Conservation (phyloP, 129 eudicot species). For the Deinandra increscens region DNA sequence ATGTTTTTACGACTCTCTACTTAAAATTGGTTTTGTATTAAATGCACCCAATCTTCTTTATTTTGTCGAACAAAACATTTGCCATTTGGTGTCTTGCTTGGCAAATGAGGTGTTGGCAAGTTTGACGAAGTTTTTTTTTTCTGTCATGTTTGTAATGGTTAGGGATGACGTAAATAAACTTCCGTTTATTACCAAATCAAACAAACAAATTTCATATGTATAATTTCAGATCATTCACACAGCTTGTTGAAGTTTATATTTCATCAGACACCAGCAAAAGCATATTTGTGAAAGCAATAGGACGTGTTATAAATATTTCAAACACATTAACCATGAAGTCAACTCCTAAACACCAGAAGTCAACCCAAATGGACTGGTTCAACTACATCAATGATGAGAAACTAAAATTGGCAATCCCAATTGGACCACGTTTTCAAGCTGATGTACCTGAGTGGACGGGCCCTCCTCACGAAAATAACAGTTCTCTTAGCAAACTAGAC, state of each 20-base stretch:
- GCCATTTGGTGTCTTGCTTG: too few relatives aligned
- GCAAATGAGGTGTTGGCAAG: background rate
- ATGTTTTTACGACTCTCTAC: too few relatives aligned
- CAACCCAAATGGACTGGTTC: constrained; percentile 33
- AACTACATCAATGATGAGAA: constrained; percentile 34
- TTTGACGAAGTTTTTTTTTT: background rate
- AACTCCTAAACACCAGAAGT: constrained; percentile 12
- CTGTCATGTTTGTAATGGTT: background rate
- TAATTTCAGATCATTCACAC: constrained; percentile 26
- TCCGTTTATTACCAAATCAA: constrained; percentile 10
- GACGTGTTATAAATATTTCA: background rate
- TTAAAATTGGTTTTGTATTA: too few relatives aligned
- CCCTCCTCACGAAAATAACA: constrained; percentile 23
- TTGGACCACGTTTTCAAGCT: constrained; percentile 73
- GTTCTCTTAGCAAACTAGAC: constrained; percentile 8
- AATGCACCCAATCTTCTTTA: too few relatives aligned
- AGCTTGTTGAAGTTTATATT: too few relatives aligned
- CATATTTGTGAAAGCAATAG: constrained; percentile 6
- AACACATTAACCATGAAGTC: constrained; percentile 33
- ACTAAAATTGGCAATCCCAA: constrained; percentile 45
- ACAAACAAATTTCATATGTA: constrained; percentile 13
- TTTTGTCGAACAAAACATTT: too few relatives aligned
- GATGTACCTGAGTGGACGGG: constrained; percentile 48
- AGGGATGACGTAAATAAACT: background rate
- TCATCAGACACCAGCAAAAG: background rate